Conservation (phyloP, 1,284 basidiomycete species). For the Puccinia novopanici region DNA sequence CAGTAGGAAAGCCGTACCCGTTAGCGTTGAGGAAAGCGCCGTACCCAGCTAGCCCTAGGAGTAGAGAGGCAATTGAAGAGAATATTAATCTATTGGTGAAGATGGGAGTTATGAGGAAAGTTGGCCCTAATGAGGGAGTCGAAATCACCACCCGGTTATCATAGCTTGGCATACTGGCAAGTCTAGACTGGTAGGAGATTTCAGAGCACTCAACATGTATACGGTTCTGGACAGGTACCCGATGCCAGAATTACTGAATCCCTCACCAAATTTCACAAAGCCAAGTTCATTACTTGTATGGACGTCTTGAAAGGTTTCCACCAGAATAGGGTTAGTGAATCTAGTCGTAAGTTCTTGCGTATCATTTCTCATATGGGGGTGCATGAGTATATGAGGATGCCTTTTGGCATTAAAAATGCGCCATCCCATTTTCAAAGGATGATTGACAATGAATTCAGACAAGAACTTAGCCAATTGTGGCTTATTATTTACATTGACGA, state of each 20-base stretch:
- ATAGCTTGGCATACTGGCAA: neutral
- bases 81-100: neutral
- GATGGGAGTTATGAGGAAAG: neutral
- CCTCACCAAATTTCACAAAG: neutral
- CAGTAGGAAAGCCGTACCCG: slow-evolving; percentile 10
- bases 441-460: slow-evolving; percentile 4
- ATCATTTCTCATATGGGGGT: slow-evolving; percentile 20
- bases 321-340: neutral
- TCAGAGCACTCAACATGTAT: slow-evolving; percentile 19
- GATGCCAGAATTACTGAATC: too few relatives aligned
- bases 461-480: neutral
- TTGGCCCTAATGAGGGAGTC: neutral
- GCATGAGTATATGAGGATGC: slow-evolving; percentile 28
- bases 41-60: slow-evolving; percentile 5
- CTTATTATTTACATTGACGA: slow-evolving; percentile 32
- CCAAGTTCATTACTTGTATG: slow-evolving; percentile 7
- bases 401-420: slow-evolving; percentile 20
- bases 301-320: slow-evolving; percentile 26
- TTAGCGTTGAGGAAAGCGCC: neutral
- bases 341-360: neutral
- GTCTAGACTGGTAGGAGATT: slow-evolving; percentile 19
- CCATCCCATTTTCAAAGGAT: too few relatives aligned
- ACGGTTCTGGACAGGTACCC: slow-evolving; percentile 9
- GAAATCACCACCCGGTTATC: neutral
- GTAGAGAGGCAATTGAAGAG: slow-evolving; percentile 13